phyloP scores from a whole-genome alignment of 225 moss, liverwort and hornwort genomes.

The Physcomitrium patens region DNA sequence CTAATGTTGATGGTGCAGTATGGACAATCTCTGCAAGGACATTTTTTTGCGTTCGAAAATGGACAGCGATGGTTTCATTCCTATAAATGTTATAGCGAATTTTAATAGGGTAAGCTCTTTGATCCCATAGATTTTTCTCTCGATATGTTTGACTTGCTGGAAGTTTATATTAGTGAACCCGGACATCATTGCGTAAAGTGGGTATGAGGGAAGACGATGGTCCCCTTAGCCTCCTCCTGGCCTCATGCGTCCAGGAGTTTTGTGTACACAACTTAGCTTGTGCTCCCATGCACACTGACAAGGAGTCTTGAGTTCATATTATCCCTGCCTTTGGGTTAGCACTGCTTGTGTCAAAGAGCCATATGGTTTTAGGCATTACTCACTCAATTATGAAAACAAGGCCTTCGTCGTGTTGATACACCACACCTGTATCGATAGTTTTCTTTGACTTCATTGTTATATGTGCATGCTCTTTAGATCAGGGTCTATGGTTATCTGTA shows the following conservation, averaged over 20 bases:
- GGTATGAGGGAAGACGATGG: too few species aligned
- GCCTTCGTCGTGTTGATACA: not conserved
- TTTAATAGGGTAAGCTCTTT: slow-evolving; percentile 84
- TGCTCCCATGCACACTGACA: too few species aligned
- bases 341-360: too few species aligned
- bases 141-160: not conserved
- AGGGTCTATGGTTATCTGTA: not conserved
- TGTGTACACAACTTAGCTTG: too few species aligned
- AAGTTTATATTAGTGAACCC: not conserved
- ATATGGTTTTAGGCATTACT: too few species aligned
- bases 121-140: not conserved
- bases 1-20: slow-evolving; percentile 62
- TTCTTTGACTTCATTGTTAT: not conserved
- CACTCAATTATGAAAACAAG: not conserved
- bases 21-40: slow-evolving; percentile 97
- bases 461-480: not conserved
- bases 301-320: too few species aligned
- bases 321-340: too few species aligned
- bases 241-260: too few species aligned
- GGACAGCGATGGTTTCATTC: slow-evolving; percentile 91
- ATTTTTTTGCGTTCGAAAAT: slow-evolving; percentile 96
- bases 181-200: too few species aligned
- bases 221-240: too few species aligned
- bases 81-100: slow-evolving; percentile 79
- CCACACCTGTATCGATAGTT: not conserved